Evolutionary conservation across 345 rosid species (phyloP), one percentile per base, ranked within the genome.

Genomic region (Eucalyptus tenuipes): DNA sequence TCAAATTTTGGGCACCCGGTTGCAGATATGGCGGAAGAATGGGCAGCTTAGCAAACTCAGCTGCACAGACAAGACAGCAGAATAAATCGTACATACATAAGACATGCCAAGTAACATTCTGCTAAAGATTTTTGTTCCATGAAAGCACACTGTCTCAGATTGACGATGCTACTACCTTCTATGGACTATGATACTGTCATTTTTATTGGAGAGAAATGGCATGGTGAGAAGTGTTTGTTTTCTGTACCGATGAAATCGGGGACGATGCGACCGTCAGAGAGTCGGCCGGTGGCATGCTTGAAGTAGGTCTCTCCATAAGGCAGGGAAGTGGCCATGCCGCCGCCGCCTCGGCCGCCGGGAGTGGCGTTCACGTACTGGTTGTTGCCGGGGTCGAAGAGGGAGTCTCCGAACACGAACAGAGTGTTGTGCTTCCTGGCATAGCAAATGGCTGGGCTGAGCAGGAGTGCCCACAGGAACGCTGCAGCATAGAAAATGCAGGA

Each of bases 291-390:
- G 15, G 92, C 87, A 45, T 87, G 61, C 37, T 33, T 68, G 79
- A 92, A 92, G 88, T 89, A 92, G 40, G 89, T 84, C 53, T 90
- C 88, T 5, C 91, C 92, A 10, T 89, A 92, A 2, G 93, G 93
- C 50, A 33, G 48, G 79, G 48, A 81, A 47, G 55, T 87, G 16
- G 85, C 49, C 86, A 42, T 59, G 15, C 9, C 15, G 15, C 47
- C 44, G 44, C 80, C 81, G 13, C 40, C 75, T n/a, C 24, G 22
- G 24, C 33, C 33, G 4, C 49, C 5, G 2, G 75, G 40, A 29
- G 88, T 87, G 40, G 87, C 85, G 50, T 87, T 90, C 79, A 90
- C 57, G 55, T 87, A 71, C 44, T 87, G 87, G 59, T 90, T 90
- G 50, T 84, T 89, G 68, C 91, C 91, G 29, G 89, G 85, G 64